Evolutionary conservation across 805 yeast species (phyloP), one percentile per base, ranked within the genome.

Genomic region (Lipomyces japonicus): DNA sequence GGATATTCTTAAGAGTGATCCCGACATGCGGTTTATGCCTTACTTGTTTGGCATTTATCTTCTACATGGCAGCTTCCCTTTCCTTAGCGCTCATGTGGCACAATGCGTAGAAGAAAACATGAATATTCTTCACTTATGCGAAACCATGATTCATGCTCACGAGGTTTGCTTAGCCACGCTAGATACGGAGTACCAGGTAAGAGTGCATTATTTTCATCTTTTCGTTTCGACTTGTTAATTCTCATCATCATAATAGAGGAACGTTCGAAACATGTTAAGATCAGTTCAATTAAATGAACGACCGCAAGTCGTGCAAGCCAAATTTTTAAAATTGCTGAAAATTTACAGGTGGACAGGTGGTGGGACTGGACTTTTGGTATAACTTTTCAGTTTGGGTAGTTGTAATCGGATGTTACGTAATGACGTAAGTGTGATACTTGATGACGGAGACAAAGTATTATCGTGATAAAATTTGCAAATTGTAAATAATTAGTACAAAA

Each of bases 41-140:
- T 64, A 64, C 54, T 64, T 64, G 47, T 60, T 58, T 38, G 67
- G 64, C n/a, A 61, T 64, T 14, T 64, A 64, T 35, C 45, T 64
- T 14, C 50, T 64, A 16, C 67, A 61, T 32, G 66, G 65, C 3
- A 55, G 63, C 32, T 61, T 64, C 39, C 37, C 37, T 6, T 34
- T 34, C 21, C 7, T 34, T 14, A 12, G 37, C n/a, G 7, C 7
- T 12, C 19, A 34, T 14, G 21, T 6, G 10, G 37, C 37, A 12
- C 19, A 34, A 14, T 6, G 16, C 7, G 6, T 34, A 14, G 21
- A 9, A 14, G 37, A 34, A 6, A 18, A 34, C 5, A 19, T 9
- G n/a, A 34, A 14, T 34, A 14, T n/a, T 6, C 6, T 9, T 14
- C 37, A 19, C 10, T 34, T 34, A 14, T 34, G 21, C 21, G 37